phyloP scores from a whole-genome alignment of 116 monocot species.

The Trichopus zeylanicus region DNA sequence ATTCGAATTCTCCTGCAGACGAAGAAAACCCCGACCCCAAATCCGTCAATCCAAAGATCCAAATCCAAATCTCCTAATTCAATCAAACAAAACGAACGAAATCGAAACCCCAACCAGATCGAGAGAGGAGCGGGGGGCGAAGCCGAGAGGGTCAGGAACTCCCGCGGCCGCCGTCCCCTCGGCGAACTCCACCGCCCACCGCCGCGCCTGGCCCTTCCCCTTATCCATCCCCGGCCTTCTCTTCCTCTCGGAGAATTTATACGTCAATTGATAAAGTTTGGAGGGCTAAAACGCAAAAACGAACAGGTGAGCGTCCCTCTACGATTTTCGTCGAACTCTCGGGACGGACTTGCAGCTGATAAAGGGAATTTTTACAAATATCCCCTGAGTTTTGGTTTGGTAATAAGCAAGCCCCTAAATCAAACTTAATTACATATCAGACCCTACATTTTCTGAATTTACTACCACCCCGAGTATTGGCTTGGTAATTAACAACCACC shows the following conservation, averaged over 20 bases:
- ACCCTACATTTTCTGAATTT: too few relatives aligned
- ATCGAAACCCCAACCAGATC: conserved; percentile 37
- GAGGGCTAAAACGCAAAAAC: neutral
- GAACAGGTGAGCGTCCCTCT: too few relatives aligned
- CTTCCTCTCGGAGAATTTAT: neutral
- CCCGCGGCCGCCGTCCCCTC: conserved; percentile 10
- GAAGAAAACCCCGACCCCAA: neutral
- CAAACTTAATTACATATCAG: too few relatives aligned
- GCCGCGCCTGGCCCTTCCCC: conserved; percentile 9
- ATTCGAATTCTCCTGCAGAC: conserved; percentile 51
- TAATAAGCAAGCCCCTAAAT: too few relatives aligned
- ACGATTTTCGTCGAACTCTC: too few relatives aligned
- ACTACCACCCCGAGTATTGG: too few relatives aligned
- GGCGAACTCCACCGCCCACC: conserved; percentile 11
- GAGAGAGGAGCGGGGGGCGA: conserved; percentile 40
- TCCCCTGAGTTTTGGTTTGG: too few relatives aligned
- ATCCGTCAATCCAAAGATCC: neutral
- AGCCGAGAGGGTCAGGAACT: conserved; percentile 57
- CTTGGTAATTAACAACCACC: too few relatives aligned
- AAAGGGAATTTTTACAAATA: too few relatives aligned
- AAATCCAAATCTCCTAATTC: neutral
- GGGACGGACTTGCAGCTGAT: too few relatives aligned
- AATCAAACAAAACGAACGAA: neutral
- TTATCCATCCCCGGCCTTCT: conserved; percentile 2
- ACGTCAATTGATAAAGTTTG: neutral